Base-by-base conservation (phyloP, 2,329 filamentous ascomycete genomes). In the Colletotrichum cordylinicola region DNA sequence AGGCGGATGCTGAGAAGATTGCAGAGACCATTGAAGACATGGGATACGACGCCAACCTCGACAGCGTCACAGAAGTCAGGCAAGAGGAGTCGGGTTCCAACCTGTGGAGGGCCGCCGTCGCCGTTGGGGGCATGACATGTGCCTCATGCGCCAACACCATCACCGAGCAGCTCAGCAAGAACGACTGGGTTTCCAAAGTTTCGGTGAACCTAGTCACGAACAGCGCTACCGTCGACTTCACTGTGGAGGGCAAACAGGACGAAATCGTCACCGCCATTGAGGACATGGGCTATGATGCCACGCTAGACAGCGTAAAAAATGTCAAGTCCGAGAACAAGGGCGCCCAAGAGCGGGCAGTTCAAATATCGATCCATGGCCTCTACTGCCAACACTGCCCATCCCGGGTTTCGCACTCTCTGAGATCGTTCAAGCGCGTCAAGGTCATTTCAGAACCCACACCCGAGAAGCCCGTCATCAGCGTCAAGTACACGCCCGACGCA, bases 71-170 rank as follows among this genome's bases (percentile, higher is more conserved):
- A 29, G 82, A 85, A 31, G 78, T 88, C 7, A 82, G 88, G 55
- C 81, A 86, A 75, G 84, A 85, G 12, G 87, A 89, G 72, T 81
- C 86, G 21, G 82, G 90, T 21, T 80, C 87, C 52, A 83, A 87
- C 16, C 83, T 79, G n/a, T 92, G 89, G 87, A 84, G 87, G 61
- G 89, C 87, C 2, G 88, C 85, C 1, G 77, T 92, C n/a, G 90
- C 92, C 33, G 88, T 96, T 52, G 91, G 89, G 33, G 94, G 94
- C 72, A 95, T 96, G 93, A 94, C 92, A 5, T 95, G 94, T 81
- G 91, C 92, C 16, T 89, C 93, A 15, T 96, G 94, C 80, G 88
- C 89, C 72, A 93, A 93, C 80, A 87, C 88, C 43, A 91, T 95
- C 79, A 92, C 90, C 13, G 85, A 89, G 9, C 90, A 90, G 77